These are phyloP conservation scores for Shiraia sp. DNA, from an alignment of 2,329 filamentous ascomycete species.

Conservation along the genomic window DNA sequence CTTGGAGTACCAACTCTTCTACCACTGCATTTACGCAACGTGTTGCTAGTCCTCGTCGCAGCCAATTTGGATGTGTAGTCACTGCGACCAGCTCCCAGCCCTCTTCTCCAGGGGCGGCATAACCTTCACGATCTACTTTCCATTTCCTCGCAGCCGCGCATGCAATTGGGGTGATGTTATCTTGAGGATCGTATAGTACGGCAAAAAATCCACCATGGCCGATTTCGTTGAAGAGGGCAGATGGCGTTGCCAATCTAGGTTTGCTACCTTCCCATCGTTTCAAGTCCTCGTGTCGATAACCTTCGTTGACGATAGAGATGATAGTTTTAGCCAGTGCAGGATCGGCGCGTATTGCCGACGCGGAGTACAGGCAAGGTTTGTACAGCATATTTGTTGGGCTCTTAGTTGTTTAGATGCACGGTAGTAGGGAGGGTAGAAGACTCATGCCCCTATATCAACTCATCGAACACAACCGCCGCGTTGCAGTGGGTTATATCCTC, in stretches of 20 bases:
- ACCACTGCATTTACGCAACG: slow-evolving; percentile 8
- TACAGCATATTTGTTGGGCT: too few species aligned
- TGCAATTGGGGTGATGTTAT: slow-evolving; percentile 3
- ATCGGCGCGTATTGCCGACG: slow-evolving; percentile 3
- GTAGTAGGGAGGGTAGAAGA: too few species aligned
- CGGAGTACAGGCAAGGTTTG: slow-evolving; percentile 6
- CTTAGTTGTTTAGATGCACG: too few species aligned
- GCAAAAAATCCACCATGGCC: slow-evolving; percentile 8
- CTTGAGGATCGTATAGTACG: slow-evolving; percentile 1
- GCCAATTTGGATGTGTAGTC: slow-evolving; percentile 7
- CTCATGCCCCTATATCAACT: too few species aligned
- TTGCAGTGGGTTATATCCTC: too few species aligned
- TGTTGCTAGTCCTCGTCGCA: slow-evolving; percentile 7
- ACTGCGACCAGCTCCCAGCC: slow-evolving; percentile 13
- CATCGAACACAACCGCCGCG: too few species aligned
- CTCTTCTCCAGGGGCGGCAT: background rate
- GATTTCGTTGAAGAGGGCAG: slow-evolving; percentile 1
- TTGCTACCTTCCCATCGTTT: slow-evolving; percentile 3
- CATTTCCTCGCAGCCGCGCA: slow-evolving; percentile 9
- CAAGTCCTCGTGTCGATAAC: slow-evolving; percentile 5
- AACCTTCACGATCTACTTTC: slow-evolving; percentile 2
- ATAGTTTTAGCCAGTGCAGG: slow-evolving; percentile 1
- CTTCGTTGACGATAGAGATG: slow-evolving; percentile 9
- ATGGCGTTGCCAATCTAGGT: slow-evolving; percentile 1
- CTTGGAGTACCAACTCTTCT: slow-evolving; percentile 2